Base-by-base conservation (phyloP, 2,329 filamentous ascomycete genomes). In the Aspergillus sp. region DNA sequence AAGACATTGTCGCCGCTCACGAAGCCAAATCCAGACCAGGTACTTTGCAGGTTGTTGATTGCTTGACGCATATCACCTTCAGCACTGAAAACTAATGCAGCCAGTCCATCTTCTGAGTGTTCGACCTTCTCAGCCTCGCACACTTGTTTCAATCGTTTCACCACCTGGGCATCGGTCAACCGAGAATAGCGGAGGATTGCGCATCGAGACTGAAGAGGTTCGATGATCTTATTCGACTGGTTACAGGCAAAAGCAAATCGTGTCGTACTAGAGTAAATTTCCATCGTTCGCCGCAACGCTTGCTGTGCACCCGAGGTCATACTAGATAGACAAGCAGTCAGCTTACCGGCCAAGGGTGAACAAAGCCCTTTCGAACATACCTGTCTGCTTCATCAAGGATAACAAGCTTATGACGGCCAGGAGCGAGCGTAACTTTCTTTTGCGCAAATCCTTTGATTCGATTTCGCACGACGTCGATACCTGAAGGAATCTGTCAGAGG, bases 61-160 rank as follows among this genome's bases (percentile, higher is more conserved):
- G 93, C 93, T 72, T 98, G 93, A 52, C 93, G 83, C 93, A 98
- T 98, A 66, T 98, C 93, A 48, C 93, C 93, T 69, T 98, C 93
- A 5, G 93, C 93, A 53, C 86, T 93, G 74, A 98, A 98, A 1
- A 98, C 90, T 30, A 98, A 75, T n/a, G 93, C 93, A 0, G 91
- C 93, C 50, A 97, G 77, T 1, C 93, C 93, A 66, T 97, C 91
- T 60, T 98, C 93, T 45, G 84, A 90, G 70, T 90, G 88, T 64
- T 93, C 78, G 41, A 97, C 90, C 56, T 87, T 83, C 71, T 98
- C 93, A 1, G 89, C 90, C 64, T 93, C 86, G 64, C 90, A 93
- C 58, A 98, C 93, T 65, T 97, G 90, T 70, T 93, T 75, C 52
- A 98, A 70, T 37, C 93, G 82, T 74, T 91, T 90, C 45, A 96